A percentile compares a stretch with the other conserved stretches of the same genome.
These are phyloP conservation scores for Pythium volutum DNA, from an alignment of 352 stramenopile genomes.

Conservation along the genomic window DNA sequence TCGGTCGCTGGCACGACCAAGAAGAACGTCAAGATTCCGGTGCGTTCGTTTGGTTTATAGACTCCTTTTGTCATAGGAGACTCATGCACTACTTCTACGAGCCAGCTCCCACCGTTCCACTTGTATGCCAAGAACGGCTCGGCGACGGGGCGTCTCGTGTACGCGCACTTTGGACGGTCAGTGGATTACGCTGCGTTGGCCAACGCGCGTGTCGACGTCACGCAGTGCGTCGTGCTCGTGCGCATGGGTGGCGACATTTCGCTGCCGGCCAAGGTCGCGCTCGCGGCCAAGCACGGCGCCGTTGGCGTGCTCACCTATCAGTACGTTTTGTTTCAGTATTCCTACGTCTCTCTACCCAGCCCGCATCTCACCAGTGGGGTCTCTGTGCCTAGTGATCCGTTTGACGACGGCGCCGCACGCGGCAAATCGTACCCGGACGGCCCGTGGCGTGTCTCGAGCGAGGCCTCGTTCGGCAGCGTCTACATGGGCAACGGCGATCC, in stretches of 20 bases:
- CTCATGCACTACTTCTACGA: background rate
- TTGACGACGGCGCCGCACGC: constrained; percentile 48
- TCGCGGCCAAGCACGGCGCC: constrained; percentile 60
- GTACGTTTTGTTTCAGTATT: constrained; percentile 33
- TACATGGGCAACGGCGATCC: constrained; percentile 87
- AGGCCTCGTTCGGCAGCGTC: constrained; percentile 64
- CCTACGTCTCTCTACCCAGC: background rate
- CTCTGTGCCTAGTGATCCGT: constrained; percentile 43
- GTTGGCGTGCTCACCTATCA: constrained; percentile 73
- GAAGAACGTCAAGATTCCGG: constrained; percentile 32
- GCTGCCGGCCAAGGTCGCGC: constrained; percentile 63
- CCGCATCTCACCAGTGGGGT: no score
- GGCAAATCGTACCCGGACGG: constrained; percentile 62
- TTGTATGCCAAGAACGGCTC: constrained; percentile 81
- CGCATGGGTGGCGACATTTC: constrained; percentile 65
- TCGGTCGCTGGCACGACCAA: constrained; percentile 19
- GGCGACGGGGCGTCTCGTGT: constrained; percentile 54
- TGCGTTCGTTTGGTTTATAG: constrained; percentile 13
- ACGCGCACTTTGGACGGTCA: constrained; percentile 69
- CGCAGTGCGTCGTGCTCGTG: constrained; percentile 54
- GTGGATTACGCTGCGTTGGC: constrained; percentile 63
- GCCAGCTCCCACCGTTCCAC: constrained; percentile 60
- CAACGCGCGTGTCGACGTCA: constrained; percentile 46
- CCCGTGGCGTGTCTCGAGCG: constrained; percentile 53
- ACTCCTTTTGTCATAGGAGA: background rate